Conservation (phyloP, 306 rosid genomes). For the Castanea mollissima region DNA sequence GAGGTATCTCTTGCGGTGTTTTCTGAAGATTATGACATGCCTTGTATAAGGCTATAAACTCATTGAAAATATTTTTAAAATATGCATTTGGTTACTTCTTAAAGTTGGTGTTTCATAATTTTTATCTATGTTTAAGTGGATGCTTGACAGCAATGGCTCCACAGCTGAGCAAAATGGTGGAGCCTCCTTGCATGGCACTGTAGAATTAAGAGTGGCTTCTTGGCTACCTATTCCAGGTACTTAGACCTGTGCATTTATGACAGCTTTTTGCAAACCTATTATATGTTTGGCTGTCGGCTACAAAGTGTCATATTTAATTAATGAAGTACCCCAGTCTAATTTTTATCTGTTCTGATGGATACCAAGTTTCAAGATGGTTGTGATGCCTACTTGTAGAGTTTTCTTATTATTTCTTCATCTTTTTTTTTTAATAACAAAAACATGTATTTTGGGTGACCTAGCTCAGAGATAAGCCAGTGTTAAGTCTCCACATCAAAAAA, state of each 20-base stretch:
- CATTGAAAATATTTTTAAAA: neutral
- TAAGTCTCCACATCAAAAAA: neutral
- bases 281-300: neutral
- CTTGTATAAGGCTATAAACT: neutral
- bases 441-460: neutral
- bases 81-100: neutral
- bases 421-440: neutral
- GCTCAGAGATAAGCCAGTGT: neutral
- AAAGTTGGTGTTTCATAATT: neutral
- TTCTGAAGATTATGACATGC: neutral
- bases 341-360: neutral
- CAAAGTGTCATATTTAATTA: neutral
- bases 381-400: neutral
- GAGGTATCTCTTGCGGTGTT: neutral
- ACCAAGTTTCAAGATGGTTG: neutral
- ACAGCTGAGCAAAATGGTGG: slow-evolving; percentile 3
- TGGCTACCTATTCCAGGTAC: slow-evolving; percentile 8
- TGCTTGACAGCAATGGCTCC: slow-evolving; percentile 2
- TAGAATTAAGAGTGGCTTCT: slow-evolving; percentile 2
- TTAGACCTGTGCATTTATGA: neutral
- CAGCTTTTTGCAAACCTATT: neutral
- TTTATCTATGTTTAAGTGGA: neutral
- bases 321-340: neutral
- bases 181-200: neutral
- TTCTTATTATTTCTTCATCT: neutral